Conservation (phyloP, 2,329 filamentous ascomycete species). For the Catunica adiposa region DNA sequence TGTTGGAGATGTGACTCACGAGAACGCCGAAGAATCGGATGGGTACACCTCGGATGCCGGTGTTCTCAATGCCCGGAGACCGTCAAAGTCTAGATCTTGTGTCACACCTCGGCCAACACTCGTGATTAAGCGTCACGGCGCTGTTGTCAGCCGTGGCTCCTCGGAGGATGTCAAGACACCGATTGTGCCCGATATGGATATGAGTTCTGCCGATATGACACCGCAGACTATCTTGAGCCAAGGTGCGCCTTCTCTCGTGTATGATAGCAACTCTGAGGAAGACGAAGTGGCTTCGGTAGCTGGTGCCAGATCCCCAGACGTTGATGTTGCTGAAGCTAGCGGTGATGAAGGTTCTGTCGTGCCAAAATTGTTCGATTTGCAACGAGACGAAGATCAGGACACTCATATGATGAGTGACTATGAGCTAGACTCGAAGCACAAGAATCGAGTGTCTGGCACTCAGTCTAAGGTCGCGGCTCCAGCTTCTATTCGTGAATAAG, state of each 20-base stretch:
- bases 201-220: slow-evolving; percentile 42
- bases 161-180: slow-evolving; percentile 13
- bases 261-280: slow-evolving; percentile 65
- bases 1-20: slow-evolving; percentile 9
- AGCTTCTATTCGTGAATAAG: background rate
- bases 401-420: slow-evolving; percentile 8
- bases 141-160: slow-evolving; percentile 9
- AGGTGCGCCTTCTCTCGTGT: slow-evolving; percentile 63
- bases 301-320: slow-evolving; percentile 8
- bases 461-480: background rate
- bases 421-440: slow-evolving; percentile 1
- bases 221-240: slow-evolving; percentile 56
- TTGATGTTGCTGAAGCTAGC: slow-evolving; percentile 14
- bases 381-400: background rate
- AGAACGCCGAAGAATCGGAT: slow-evolving; percentile 8
- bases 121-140: slow-evolving; percentile 11
- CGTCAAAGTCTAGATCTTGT: background rate
- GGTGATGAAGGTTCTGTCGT: slow-evolving; percentile 8
- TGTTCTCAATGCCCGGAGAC: background rate
- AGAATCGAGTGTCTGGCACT: background rate
- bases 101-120: slow-evolving; percentile 8
- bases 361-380: background rate
- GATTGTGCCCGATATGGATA: slow-evolving; percentile 27
- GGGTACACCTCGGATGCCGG: slow-evolving; percentile 4
- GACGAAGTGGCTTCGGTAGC: slow-evolving; percentile 23